Conservation (phyloP, 73 alveolate genomes). For the Paramecium octaurelia region DNA sequence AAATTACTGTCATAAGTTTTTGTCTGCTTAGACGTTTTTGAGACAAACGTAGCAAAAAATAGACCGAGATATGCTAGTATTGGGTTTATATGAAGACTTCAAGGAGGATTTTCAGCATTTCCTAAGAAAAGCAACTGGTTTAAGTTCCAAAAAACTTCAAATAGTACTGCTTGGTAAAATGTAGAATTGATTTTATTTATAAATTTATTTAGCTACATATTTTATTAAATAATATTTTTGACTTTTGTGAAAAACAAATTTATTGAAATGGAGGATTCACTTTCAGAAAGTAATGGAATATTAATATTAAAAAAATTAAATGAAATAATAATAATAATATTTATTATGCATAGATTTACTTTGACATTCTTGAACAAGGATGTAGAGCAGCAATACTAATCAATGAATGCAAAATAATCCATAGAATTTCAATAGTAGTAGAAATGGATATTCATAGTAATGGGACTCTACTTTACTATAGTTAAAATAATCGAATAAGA, state of each 20-base stretch:
- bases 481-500: neutral
- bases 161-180: neutral
- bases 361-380: neutral
- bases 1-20: neutral
- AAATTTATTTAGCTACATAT: neutral
- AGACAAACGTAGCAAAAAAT: neutral
- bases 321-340: neutral
- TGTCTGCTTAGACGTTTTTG: neutral
- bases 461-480: neutral
- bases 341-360: neutral
- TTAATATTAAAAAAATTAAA: neutral
- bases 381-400: neutral
- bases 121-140: neutral
- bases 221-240: neutral
- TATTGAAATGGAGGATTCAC: neutral
- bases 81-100: neutral
- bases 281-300: neutral
- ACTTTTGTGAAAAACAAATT: neutral
- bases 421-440: neutral
- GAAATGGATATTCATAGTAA: neutral
- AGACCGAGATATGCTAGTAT: neutral
- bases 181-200: neutral
- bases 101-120: too few relatives aligned
- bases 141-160: neutral
- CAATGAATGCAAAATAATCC: neutral